These are phyloP conservation scores for Helminthosporium solani DNA, from an alignment of 2,329 filamentous ascomycete species.

Conservation along the genomic window DNA sequence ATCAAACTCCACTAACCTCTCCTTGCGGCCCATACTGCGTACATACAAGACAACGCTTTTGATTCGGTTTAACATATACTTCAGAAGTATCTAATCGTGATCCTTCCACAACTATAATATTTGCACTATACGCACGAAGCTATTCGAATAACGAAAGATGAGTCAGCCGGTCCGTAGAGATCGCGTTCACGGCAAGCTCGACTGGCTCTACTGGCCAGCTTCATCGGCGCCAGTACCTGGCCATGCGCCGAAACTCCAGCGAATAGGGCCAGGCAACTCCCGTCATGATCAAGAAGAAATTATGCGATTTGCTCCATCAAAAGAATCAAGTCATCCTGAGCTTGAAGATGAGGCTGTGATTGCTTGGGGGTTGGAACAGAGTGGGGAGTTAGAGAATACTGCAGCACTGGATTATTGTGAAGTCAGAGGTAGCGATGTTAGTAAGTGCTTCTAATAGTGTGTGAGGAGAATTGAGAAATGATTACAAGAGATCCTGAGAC, in stretches of 20 bases:
- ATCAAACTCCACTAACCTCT: too few species aligned
- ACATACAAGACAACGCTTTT: too few species aligned
- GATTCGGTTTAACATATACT: too few species aligned
- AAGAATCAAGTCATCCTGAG: slow-evolving; percentile 6
- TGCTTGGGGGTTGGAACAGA: slow-evolving; percentile 9
- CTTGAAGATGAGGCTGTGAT: slow-evolving; percentile 11
- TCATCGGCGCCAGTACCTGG: not conserved
- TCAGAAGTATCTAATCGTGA: too few species aligned
- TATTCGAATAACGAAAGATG: not conserved
- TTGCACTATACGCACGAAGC: too few species aligned
- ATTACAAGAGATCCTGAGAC: too few species aligned
- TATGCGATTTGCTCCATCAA: not conserved
- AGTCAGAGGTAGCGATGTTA: not conserved
- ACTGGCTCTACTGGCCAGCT: slow-evolving; percentile 6
- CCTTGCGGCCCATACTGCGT: too few species aligned
- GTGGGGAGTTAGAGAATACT: not conserved
- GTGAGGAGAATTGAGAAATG: too few species aligned
- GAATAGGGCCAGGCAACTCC: not conserved
- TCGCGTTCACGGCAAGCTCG: not conserved
- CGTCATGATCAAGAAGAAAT: not conserved
- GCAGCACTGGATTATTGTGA: slow-evolving; percentile 2
- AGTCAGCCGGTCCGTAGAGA: not conserved
- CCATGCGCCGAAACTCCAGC: not conserved
- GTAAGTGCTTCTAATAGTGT: too few species aligned
- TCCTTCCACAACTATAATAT: too few species aligned